Evolutionary conservation across 192 early-diverging fungal genomes (phyloP).

Genomic region (Backusella tuberculispora): DNA sequence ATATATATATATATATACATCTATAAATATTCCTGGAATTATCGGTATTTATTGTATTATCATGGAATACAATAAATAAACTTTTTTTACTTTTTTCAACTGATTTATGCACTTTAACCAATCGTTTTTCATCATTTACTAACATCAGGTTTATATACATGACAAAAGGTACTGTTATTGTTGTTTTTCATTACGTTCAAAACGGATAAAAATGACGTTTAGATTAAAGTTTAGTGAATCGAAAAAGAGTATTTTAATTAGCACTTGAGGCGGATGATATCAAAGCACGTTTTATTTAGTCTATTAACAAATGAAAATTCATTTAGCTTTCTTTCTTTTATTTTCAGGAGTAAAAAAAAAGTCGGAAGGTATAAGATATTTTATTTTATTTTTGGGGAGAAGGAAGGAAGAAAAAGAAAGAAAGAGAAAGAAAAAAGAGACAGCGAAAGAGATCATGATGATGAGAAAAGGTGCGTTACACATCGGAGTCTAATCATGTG

Average conservation of each 20-base stretch:
- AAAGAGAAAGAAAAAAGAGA: background rate
- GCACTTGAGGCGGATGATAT: background rate
- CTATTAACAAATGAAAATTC: background rate
- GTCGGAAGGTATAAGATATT: background rate
- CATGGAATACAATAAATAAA: too few relatives aligned
- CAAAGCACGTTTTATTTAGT: background rate
- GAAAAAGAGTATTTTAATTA: background rate
- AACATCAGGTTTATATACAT: too few relatives aligned
- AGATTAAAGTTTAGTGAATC: background rate
- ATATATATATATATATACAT: too few relatives aligned
- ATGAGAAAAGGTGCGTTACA: slow-evolving; percentile 4
- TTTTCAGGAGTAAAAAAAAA: slow-evolving; percentile 9
- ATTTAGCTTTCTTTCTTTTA: background rate
- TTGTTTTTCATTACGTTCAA: background rate
- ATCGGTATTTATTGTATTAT: too few relatives aligned
- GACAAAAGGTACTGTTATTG: too few relatives aligned
- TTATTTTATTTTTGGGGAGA: slow-evolving; percentile 1
- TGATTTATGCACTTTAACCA: too few relatives aligned
- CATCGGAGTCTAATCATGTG: slow-evolving; percentile 10
- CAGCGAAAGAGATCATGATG: background rate
- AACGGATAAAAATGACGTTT: slow-evolving; percentile 1
- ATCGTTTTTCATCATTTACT: too few relatives aligned
- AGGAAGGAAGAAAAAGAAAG: background rate
- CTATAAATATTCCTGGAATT: too few relatives aligned
- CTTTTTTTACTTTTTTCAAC: too few relatives aligned